Evolutionary conservation across 2,329 filamentous ascomycete species (phyloP).

Genomic region (Laburnicola sp.): DNA sequence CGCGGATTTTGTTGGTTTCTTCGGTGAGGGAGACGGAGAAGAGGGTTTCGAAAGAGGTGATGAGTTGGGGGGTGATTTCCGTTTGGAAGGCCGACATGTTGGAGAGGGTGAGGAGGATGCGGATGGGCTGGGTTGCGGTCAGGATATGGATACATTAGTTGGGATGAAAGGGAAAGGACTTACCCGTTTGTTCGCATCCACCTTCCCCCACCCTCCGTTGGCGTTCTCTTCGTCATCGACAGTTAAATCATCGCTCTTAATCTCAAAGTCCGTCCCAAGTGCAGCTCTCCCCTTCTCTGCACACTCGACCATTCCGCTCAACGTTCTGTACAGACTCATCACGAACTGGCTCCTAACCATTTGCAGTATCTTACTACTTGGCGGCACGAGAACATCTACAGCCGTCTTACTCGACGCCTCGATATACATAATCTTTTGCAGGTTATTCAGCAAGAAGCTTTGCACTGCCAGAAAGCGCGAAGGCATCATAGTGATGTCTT

Average conservation of each 20-base stretch:
- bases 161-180: conserved; percentile 1
- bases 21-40: conserved; percentile 95
- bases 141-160: conserved; percentile 5
- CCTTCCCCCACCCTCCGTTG: conserved; percentile 32
- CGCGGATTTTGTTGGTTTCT: conserved; percentile 86
- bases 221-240: conserved; percentile 35
- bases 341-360: conserved; percentile 93
- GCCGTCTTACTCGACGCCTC: conserved; percentile 78
- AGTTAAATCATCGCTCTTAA: conserved; percentile 55
- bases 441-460: conserved; percentile 74
- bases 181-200: conserved; percentile 45
- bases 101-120: conserved; percentile 90
- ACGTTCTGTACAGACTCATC: conserved; percentile 86
- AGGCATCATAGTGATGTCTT: conserved; percentile 90
- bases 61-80: conserved; percentile 83
- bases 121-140: conserved; percentile 67
- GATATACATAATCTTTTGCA: conserved; percentile 96
- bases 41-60: conserved; percentile 87
- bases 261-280: conserved; percentile 59
- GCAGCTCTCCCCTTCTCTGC: conserved; percentile 74
- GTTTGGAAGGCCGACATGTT: conserved; percentile 84
- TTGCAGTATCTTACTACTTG: conserved; percentile 82
- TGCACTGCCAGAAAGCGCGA: conserved; percentile 84
- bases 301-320: conserved; percentile 96
- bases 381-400: conserved; percentile 81